A percentile compares a stretch with the other conserved stretches of the same genome.
These are phyloP conservation scores for Candida qinlingensis DNA, from an alignment of 805 yeast species.

Conservation along the genomic window DNA sequence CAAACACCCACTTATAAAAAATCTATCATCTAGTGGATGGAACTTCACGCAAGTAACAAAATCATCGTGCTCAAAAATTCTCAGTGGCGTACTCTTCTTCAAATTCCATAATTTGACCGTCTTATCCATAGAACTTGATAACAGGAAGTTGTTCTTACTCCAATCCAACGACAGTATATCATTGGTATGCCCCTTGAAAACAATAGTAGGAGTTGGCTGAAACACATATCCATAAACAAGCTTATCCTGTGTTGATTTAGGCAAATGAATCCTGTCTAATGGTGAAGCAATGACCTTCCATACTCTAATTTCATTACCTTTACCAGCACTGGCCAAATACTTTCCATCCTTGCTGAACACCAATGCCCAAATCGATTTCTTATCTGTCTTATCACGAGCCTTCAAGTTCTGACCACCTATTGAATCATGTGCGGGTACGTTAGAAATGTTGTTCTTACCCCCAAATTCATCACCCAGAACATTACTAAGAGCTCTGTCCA, in stretches of 20 bases:
- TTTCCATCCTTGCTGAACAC: conserved; percentile 77
- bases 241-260: conserved; percentile 5
- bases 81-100: conserved; percentile 55
- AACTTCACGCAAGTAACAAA: conserved; percentile 77
- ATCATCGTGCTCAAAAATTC: conserved; percentile 68
- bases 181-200: conserved; percentile 60
- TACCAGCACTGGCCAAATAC: conserved; percentile 79
- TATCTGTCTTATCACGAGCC: conserved; percentile 7
- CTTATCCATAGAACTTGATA: conserved; percentile 80
- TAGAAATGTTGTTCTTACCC: no score
- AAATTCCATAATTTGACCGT: conserved; percentile 85
- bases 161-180: conserved; percentile 77
- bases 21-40: conserved; percentile 83
- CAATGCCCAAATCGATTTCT: conserved; percentile 61
- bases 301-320: conserved; percentile 56
- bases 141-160: conserved; percentile 79
- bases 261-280: conserved; percentile 45
- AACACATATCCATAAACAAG: conserved; percentile 69
- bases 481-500: no score
- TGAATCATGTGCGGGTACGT: conserved; percentile 1
- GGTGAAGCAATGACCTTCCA: conserved; percentile 82
- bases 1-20: conserved; percentile 76
- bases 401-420: conserved; percentile 10
- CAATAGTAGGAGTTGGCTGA: conserved; percentile 55
- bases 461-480: no score